Evolutionary conservation across 345 rosid genomes (phyloP).

Genomic region (Camelina neglecta): DNA sequence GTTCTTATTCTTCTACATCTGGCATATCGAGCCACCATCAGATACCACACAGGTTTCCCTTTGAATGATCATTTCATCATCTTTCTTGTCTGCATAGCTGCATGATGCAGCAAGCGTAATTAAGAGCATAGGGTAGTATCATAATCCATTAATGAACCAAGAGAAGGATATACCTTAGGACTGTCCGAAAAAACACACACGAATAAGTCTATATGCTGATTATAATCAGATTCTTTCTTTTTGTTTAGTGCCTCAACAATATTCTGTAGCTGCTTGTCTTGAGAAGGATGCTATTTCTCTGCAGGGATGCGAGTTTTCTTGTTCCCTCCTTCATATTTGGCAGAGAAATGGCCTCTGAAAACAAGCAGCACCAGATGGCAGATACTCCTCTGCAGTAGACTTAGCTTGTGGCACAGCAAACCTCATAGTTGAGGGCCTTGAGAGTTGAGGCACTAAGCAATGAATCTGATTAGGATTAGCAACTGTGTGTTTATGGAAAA

Average conservation of each 20-base stretch:
- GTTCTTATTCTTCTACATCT: constrained; percentile 58
- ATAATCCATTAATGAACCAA: not conserved
- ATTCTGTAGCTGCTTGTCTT: not conserved
- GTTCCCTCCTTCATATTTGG: not conserved
- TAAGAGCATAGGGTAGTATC: constrained; percentile 3
- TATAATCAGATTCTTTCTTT: not conserved
- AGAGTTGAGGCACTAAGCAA: not conserved
- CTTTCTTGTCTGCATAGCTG: constrained; percentile 22
- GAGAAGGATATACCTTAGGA: not conserved
- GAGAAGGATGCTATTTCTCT: not conserved
- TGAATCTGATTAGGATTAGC: not conserved
- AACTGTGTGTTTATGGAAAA: not conserved
- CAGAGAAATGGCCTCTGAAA: not conserved
- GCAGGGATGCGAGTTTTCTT: not conserved
- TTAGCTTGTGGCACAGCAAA: not conserved
- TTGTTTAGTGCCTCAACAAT: not conserved
- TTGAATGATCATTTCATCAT: constrained; percentile 12
- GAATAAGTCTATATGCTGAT: not conserved
- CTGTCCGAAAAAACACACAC: not conserved
- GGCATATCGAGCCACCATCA: constrained; percentile 47
- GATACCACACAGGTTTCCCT: constrained; percentile 56
- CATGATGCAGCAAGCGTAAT: constrained; percentile 43
- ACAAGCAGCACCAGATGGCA: not conserved
- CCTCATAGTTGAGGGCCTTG: not conserved
- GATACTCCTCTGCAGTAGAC: not conserved